These are phyloP conservation scores for Nannochloris sp. DNA, from an alignment of 139 green algal species.

Conservation along the genomic window DNA sequence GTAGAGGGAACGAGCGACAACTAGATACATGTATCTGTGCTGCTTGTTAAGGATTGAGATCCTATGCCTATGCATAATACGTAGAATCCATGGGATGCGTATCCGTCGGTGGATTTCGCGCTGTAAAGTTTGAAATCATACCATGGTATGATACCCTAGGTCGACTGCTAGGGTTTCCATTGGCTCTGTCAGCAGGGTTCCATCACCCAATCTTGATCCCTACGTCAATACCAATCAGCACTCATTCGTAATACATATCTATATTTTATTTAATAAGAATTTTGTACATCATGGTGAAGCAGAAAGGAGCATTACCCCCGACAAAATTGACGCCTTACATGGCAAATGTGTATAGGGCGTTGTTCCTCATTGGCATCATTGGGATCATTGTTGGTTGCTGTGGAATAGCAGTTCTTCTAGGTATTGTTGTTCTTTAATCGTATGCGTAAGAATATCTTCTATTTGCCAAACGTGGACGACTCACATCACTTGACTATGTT, in stretches of 20 bases:
- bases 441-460: neutral
- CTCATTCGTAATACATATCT: too few relatives aligned
- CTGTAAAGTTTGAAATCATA: too few relatives aligned
- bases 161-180: too few relatives aligned
- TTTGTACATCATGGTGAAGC: neutral
- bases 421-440: neutral
- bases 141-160: too few relatives aligned
- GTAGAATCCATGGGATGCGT: too few relatives aligned
- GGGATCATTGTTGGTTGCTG: neutral
- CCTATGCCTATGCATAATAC: too few relatives aligned
- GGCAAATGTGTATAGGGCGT: neutral
- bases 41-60: too few relatives aligned
- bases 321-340: neutral
- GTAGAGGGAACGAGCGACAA: too few relatives aligned
- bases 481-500: neutral
- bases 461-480: neutral
- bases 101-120: too few relatives aligned
- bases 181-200: too few relatives aligned
- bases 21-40: too few relatives aligned
- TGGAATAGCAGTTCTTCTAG: neutral
- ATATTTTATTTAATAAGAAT: neutral
- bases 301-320: constrained; percentile 1
- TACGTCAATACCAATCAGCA: neutral
- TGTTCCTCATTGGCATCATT: neutral
- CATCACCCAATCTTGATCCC: too few relatives aligned